Evolutionary conservation across 2,329 filamentous ascomycete genomes (phyloP), one percentile per base, ranked within the genome.

Genomic region (Byssoonygena ceratinophila): DNA sequence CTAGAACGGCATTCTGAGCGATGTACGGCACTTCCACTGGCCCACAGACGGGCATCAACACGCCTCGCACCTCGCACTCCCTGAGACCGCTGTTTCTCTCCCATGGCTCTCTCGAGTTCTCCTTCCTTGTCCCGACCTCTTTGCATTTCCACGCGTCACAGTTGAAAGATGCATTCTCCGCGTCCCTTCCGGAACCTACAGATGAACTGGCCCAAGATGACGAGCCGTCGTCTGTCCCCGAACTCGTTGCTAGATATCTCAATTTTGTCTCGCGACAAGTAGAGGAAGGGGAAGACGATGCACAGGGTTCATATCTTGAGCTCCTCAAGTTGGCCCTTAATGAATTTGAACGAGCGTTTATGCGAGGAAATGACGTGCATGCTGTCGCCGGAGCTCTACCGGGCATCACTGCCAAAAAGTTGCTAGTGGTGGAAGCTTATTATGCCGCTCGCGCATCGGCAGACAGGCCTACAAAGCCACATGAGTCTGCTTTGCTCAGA

Each of bases 121-220:
- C 88, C 51, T 92, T 98, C 70, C 83, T 96, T 65, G 86, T 98
- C 67, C 91, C 92, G 54, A 97, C 92, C 61, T 87, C 83, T 64
- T 82, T 96, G 58, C 92, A 98, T 74, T 98, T 94, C 77, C 90
- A 92, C 71, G 92, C 92, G 63, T 85, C 89, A 56, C 87, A 95
- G 74, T 78, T 97, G 66, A 94, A 91, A 77, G 90, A 96, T 63
- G 80, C 83, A 60, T 98, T 98, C 74, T 80, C 82, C 59, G 79
- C 86, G 45, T 88, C 83, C 59, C 79, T 98, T 61, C 94, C 94
- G 51, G 78, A 83, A 63, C 87, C 92, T 54, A 98, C 94, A 67
- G 92, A 98, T 68, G 92, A 98, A 76, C 81, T 97, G 59, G 94
- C 92, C 56, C 89, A 91, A 68, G 94, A 98, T 76, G 92, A 98